Evolutionary conservation across 768 basidiomycete genomes (phyloP).

Genomic region (Mycena alexandri): DNA sequence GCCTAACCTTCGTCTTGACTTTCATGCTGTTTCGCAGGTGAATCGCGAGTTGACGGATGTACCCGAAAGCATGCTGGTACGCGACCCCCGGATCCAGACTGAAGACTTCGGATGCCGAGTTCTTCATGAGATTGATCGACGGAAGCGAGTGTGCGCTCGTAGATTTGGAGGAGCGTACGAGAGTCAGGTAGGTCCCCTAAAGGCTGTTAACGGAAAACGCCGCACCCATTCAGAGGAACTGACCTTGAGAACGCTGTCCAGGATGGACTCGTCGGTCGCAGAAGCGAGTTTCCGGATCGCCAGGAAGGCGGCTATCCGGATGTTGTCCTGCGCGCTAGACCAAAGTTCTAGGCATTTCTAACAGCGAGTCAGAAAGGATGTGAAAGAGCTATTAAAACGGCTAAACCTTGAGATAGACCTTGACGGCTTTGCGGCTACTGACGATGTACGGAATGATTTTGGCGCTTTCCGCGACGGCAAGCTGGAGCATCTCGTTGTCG

Average conservation of each 20-base stretch:
- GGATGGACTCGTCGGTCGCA: slow-evolving; percentile 80
- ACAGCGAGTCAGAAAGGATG: slow-evolving; percentile 19
- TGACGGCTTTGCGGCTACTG: slow-evolving; percentile 85
- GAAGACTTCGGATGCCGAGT: slow-evolving; percentile 94
- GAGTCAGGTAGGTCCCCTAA: slow-evolving; percentile 88
- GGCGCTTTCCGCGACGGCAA: slow-evolving; percentile 86
- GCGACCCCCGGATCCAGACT: slow-evolving; percentile 77
- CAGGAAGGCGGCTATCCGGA: slow-evolving; percentile 88
- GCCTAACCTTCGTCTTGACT: slow-evolving; percentile 79
- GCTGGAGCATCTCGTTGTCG: slow-evolving; percentile 71
- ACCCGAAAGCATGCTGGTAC: slow-evolving; percentile 96
- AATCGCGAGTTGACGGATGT: slow-evolving; percentile 95
- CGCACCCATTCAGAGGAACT: slow-evolving; percentile 21
- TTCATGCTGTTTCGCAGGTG: slow-evolving; percentile 94
- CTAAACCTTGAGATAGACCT: slow-evolving; percentile 86
- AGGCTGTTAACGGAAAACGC: slow-evolving; percentile 15
- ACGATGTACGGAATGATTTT: slow-evolving; percentile 93
- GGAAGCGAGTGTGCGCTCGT: slow-evolving; percentile 92
- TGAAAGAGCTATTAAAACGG: slow-evolving; percentile 14
- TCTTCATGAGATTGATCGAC: slow-evolving; percentile 96
- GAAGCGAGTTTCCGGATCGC: slow-evolving; percentile 85
- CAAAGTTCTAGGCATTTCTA: slow-evolving; percentile 89
- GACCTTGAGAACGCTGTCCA: slow-evolving; percentile 91
- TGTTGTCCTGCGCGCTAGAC: slow-evolving; percentile 83
- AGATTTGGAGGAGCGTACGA: slow-evolving; percentile 86